Evolutionary conservation across 352 stramenopile species (phyloP), one percentile per base, ranked within the genome.

Genomic region (Globisporangium abappressorium): DNA sequence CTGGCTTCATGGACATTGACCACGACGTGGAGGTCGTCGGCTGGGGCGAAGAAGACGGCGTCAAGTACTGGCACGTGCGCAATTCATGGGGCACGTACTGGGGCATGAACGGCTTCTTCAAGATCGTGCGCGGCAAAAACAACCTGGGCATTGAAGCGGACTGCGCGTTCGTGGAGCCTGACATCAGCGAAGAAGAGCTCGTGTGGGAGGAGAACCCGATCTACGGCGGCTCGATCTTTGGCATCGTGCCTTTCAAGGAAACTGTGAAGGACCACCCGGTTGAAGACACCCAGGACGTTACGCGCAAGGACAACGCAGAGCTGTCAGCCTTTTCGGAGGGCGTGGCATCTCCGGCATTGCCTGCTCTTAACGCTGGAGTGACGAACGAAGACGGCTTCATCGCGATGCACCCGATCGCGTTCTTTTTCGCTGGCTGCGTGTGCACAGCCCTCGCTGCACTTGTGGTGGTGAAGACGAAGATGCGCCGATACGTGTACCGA

Each of bases 51-150:
- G 84, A 92, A 46, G 78, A 97, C 62, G 81, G 91, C 68, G 74
- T 94, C 68, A 96, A 97, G 79, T 99, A 98, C 80, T 99, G 97
- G 97, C 95, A 98, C 78, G 82, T 98, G 38, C 93, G 97, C 65
- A 98, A 99, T 89, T 92, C 91, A 70, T 87, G 97, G 94, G 97
- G 97, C 46, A 93, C 79, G 14, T 93, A 92, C 70, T 98, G 95
- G 96, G 97, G 97, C 34, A 97, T 98, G 87, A 97, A 98, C 65
- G 97, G 97, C 41, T 99, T 97, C 72, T 98, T 98, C 78, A 92
- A 97, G 70, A 93, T 99, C 68, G 80, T 96, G 34, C 85, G 90
- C 15, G 95, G 95, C 33, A 90, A 84, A 26, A 98, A 98, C 90
- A 96, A 97, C 68, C 74, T 98, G 8, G 89, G 84, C 5, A 97